These are phyloP conservation scores for Capsicum pubescens DNA, from an alignment of 257 asterid species.

Conservation along the genomic window DNA sequence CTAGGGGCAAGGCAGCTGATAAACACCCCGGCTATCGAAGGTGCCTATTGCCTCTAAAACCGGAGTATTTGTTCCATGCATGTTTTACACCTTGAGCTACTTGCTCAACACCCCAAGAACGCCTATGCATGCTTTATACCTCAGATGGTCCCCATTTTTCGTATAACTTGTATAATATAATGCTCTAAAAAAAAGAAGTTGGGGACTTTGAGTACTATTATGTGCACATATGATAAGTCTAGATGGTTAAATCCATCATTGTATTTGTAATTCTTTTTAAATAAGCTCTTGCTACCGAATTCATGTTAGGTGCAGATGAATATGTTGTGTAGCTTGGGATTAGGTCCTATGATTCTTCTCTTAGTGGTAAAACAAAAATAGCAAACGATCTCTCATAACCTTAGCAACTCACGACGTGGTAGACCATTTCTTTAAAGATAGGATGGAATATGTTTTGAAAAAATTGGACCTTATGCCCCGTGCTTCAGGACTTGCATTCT, in stretches of 20 bases:
- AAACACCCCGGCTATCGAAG: background rate
- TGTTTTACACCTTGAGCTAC: background rate
- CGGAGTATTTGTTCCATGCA: constrained; percentile 15
- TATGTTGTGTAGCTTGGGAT: background rate
- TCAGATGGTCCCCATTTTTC: background rate
- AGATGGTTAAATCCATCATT: background rate
- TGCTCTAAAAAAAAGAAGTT: background rate
- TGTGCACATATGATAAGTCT: background rate
- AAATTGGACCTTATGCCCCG: background rate
- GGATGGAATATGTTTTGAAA: background rate
- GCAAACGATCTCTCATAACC: background rate
- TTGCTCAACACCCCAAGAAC: background rate
- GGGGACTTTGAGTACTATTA: background rate
- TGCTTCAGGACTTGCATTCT: constrained; percentile 16
- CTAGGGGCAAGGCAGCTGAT: constrained; percentile 6
- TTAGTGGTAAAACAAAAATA: constrained; percentile 12
- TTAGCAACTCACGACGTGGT: background rate
- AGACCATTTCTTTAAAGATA: background rate
- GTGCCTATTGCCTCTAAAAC: background rate
- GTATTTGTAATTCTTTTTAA: background rate
- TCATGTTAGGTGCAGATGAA: constrained; percentile 12
- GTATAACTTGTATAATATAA: background rate
- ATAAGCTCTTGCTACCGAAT: constrained; percentile 12
- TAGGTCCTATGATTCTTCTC: background rate
- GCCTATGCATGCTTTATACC: background rate